Evolutionary conservation across 345 rosid genomes (phyloP).

Genomic region (Cardamine chenopodiifolia): DNA sequence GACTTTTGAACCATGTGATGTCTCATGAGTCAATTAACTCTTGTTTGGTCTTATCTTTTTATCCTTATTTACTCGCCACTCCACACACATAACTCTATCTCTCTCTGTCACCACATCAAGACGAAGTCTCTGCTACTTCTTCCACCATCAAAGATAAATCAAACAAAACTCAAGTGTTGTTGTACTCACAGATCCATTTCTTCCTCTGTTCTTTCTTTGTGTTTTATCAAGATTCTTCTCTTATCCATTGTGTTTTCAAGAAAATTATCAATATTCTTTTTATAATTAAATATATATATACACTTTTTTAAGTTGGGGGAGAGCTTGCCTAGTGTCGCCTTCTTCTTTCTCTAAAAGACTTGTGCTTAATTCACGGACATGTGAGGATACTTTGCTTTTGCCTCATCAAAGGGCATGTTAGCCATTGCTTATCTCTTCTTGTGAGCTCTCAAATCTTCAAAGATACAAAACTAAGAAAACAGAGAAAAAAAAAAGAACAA

Average conservation of each 20-base stretch:
- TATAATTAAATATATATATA: neutral
- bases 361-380: slow-evolving; percentile 44
- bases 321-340: slow-evolving; percentile 42
- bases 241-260: slow-evolving; percentile 33
- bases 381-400: slow-evolving; percentile 50
- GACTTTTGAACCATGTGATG: neutral
- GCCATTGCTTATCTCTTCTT: slow-evolving; percentile 48
- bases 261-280: slow-evolving; percentile 1
- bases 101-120: slow-evolving; percentile 21
- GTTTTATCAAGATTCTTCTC: slow-evolving; percentile 26
- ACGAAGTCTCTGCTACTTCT: slow-evolving; percentile 6
- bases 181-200: slow-evolving; percentile 13
- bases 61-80: slow-evolving; percentile 4
- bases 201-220: slow-evolving; percentile 10
- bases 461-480: slow-evolving; percentile 32
- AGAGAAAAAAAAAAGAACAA: neutral
- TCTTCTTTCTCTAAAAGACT: slow-evolving; percentile 34
- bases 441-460: slow-evolving; percentile 28
- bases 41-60: neutral
- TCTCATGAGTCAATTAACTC: neutral
- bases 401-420: slow-evolving; percentile 46
- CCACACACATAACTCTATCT: neutral
- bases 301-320: slow-evolving; percentile 32
- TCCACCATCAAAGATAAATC: slow-evolving; percentile 10
- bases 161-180: slow-evolving; percentile 26